Base-by-base conservation (phyloP, 2,329 filamentous ascomycete species). In the Arthroderma sp. region DNA sequence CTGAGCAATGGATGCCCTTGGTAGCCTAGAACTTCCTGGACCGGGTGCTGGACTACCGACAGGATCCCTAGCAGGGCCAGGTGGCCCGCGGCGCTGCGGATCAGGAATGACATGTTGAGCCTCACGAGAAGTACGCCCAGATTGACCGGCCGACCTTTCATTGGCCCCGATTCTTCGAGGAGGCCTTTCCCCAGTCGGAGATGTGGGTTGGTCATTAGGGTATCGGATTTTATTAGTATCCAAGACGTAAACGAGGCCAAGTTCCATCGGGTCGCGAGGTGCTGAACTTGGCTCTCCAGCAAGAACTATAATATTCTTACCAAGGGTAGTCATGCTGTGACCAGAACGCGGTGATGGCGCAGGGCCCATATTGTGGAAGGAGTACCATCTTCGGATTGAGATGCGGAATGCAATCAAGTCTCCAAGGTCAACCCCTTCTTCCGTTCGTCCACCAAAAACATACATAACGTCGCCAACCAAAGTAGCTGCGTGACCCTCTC, bases 401-500 rank as follows among this genome's bases (percentile, higher is more conserved):
- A 88, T 88, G 54, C 84, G 79, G 71, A 88, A 88, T 8, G 93
- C 93, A 1, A 93, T 91, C 44, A 98, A 78, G 71, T 98, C 93
- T 35, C 91, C 93, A 2, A 98, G 76, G 69, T 98, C 93, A 28
- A 85, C 82, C 1, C 93, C 93, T 64, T 97, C 91, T 67, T 96
- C 89, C 0, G 90, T 96, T 59, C 93, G 86, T 47, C 93, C 93
- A 64, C 94, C 94, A 70, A 98, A 98, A 60, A 98, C 84, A 74
- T 98, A 98, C 94, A 98, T 98, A 59, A 96, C 93, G 69, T 98
- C 93, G 69, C 93, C 89, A 44, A 98, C 91, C 19, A 98, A 77
- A 2, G 91, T 85, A 13, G 93, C 89, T 11, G 94, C 91, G 70
- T 98, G 93, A 2, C 93, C 93, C 77, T 98, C 93, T 60, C 93